Conservation (phyloP, 495 filamentous ascomycete genomes). For the Zalerion maritima region DNA sequence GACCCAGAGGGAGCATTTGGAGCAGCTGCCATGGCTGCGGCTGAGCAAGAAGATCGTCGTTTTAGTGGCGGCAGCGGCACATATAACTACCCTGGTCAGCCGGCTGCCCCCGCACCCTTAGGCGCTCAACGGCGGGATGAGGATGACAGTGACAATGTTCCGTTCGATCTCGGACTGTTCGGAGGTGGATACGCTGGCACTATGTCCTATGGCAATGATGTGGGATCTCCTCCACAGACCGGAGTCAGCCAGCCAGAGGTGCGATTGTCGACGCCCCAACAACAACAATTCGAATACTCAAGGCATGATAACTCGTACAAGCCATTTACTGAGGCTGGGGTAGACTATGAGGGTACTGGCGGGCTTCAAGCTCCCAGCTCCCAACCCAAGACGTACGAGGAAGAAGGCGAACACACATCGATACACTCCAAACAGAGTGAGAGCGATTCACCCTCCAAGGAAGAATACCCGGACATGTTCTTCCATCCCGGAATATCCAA, state of each 20-base stretch:
- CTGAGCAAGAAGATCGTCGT: conserved; percentile 69
- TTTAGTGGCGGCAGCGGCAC: conserved; percentile 34
- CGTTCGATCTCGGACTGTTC: conserved; percentile 57
- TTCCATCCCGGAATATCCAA: conserved; percentile 69
- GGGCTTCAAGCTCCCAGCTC: conserved; percentile 60
- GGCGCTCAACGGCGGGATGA: conserved; percentile 19
- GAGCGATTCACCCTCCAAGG: conserved; percentile 42
- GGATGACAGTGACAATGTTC: conserved; percentile 54
- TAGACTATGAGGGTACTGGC: conserved; percentile 73
- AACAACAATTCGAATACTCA: conserved; percentile 12
- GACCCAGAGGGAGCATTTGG: conserved; percentile 86
- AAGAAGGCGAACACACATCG: conserved; percentile 65
- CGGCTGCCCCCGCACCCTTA: conserved; percentile 2
- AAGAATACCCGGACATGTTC: conserved; percentile 77
- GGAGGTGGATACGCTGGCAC: conserved; percentile 61
- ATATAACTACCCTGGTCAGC: conserved; percentile 11
- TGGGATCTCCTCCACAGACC: conserved; percentile 22
- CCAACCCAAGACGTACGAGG: conserved; percentile 76
- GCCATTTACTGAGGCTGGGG: conserved; percentile 25
- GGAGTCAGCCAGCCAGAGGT: conserved; percentile 13
- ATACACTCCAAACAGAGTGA: conserved; percentile 35
- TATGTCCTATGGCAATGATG: conserved; percentile 56
- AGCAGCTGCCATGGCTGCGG: conserved; percentile 65
- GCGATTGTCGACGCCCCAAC: conserved; percentile 24
- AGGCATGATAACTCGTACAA: conserved; percentile 5